These are phyloP conservation scores for Phaffia australis DNA, from an alignment of 768 basidiomycete genomes.

Conservation along the genomic window DNA sequence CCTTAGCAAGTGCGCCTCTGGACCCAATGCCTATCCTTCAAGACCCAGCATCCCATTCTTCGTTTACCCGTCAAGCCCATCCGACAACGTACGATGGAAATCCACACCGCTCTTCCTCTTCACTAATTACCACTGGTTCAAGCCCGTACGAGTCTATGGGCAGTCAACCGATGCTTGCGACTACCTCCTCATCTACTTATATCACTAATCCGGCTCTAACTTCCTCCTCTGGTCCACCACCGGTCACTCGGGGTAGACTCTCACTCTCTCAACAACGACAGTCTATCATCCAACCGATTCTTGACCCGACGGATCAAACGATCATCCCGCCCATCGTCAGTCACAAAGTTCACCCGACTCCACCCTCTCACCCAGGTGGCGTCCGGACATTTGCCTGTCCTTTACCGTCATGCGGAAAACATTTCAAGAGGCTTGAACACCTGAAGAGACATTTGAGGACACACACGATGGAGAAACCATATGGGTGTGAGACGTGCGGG, in stretches of 20 bases:
- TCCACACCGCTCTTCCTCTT: neutral
- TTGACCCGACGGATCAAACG: constrained; percentile 6
- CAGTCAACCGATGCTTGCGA: neutral
- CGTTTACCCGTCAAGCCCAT: neutral
- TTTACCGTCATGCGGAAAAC: constrained; percentile 65
- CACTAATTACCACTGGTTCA: neutral
- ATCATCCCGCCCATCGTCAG: constrained; percentile 24
- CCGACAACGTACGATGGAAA: neutral
- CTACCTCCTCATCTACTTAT: constrained; percentile 2
- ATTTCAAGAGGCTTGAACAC: constrained; percentile 89
- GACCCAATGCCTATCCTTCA: neutral
- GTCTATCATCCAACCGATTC: neutral
- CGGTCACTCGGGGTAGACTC: constrained; percentile 6
- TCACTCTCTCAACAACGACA: constrained; percentile 6
- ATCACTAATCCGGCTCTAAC: neutral
- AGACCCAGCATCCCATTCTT: neutral
- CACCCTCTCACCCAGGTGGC: constrained; percentile 19
- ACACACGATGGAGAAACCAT: constrained; percentile 81
- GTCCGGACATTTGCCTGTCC: constrained; percentile 61
- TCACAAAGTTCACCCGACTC: constrained; percentile 29
- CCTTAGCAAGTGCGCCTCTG: neutral
- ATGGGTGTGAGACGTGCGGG: constrained; percentile 58
- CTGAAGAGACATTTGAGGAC: constrained; percentile 76
- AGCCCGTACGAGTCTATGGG: neutral
- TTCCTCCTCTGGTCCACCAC: constrained; percentile 6